Evolutionary conservation across 1,284 basidiomycete genomes (phyloP), one percentile per base, ranked within the genome.

Genomic region (Naganishia sp.): DNA sequence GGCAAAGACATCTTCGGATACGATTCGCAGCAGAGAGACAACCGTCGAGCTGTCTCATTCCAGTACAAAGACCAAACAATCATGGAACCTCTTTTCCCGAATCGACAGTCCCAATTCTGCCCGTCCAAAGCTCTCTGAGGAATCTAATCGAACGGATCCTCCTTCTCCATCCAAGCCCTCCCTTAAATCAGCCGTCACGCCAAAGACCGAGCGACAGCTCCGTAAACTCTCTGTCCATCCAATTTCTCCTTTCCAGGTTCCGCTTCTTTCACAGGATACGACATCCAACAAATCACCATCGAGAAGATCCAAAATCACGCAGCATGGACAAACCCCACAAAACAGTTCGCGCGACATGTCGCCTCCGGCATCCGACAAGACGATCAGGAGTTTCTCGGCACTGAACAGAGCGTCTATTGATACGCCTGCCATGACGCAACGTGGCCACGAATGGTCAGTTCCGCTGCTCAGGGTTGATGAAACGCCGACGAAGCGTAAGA

Each of bases 311-410:
- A 18, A 39, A 6, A n/a, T 18, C 3, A 5, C 11, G 21, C 21
- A 6, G 11, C 6, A 49, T 49, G 48, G 21, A 23, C 21, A 49
- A 7, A 25, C 25, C 10, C 3, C 31, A 4, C 11, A 3, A 3
- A 15, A 1, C 15, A 3, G n/a, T 15, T n/a, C 15, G 1, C 48
- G 31, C 2, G 46, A 31, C 39, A 11, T 2, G 9, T 61, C 59
- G 6, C 48, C 48, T 60, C 57, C 57, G 28, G 59, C 48, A 15
- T 61, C 59, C 2, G 59, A 50, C n/a, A 61, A 43, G 39, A 61
- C 59, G 13, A 61, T 61, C 59, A 61, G 43, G 36, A 61, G 59
- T 42, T 61, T 61, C 28, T 50, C 59, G 2, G 59, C 59, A 9
- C 21, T 61, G 23, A 36, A 61, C n/a, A 61, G 59, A 28, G 36